Conservation (phyloP, 2,329 filamentous ascomycete species). For the Trichoderma asperellum region DNA sequence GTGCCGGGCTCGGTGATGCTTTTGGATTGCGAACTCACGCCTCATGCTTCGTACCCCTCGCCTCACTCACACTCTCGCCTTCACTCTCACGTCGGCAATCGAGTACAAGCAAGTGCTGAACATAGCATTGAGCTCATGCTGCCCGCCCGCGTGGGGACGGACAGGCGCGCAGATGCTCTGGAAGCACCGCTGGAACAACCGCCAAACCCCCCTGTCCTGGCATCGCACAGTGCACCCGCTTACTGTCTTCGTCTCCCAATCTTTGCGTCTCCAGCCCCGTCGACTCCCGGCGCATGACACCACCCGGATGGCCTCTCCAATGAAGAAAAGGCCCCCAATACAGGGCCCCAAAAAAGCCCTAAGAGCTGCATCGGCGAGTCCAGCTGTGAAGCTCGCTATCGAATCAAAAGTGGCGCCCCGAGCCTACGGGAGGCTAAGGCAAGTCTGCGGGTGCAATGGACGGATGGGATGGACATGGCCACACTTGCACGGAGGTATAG, state of each 20-base stretch:
- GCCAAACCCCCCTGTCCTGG: not conserved
- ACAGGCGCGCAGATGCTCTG: not conserved
- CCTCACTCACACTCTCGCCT: not conserved
- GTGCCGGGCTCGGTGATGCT: not conserved
- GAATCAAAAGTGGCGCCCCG: not conserved
- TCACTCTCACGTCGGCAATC: too few species aligned
- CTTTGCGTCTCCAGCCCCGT: not conserved
- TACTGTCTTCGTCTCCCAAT: not conserved
- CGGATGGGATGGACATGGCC: not conserved
- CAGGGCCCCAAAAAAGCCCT: not conserved
- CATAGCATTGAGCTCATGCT: not conserved
- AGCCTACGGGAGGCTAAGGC: not conserved
- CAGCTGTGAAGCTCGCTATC: not conserved
- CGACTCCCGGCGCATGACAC: constrained; percentile 21
- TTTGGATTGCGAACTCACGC: too few species aligned
- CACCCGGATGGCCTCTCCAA: not conserved
- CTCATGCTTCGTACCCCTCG: not conserved
- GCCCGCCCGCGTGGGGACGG: not conserved
- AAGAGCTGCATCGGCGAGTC: not conserved
- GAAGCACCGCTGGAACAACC: not conserved
- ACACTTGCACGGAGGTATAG: too few species aligned
- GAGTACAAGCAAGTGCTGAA: not conserved
- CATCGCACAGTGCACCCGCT: not conserved
- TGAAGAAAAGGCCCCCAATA: not conserved
- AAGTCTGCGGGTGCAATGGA: not conserved